phyloP scores from a whole-genome alignment of 2,329 filamentous ascomycete genomes.

The Colletotrichum somersetense region DNA sequence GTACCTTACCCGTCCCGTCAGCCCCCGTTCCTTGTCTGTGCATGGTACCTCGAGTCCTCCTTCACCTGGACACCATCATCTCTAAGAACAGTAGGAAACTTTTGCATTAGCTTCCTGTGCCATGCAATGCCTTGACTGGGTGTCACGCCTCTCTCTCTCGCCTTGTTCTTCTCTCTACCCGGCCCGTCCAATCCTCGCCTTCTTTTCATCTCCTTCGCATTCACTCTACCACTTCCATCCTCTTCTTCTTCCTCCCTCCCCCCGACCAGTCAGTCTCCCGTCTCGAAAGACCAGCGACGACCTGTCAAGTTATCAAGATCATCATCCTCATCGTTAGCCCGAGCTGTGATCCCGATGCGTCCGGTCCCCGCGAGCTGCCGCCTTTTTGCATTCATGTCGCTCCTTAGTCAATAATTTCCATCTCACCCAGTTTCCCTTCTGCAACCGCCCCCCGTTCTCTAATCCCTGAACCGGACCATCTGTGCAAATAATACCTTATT shows the following conservation, averaged over 20 bases:
- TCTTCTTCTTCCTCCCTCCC: neutral
- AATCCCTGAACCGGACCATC: conserved; percentile 33
- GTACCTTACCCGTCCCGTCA: conserved; percentile 30
- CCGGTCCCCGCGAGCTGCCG: conserved; percentile 29
- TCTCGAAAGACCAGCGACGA: conserved; percentile 1
- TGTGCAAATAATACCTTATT: conserved; percentile 41
- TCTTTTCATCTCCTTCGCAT: conserved; percentile 21
- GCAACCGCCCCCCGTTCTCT: conserved; percentile 33
- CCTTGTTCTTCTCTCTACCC: conserved; percentile 7
- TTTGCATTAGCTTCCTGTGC: conserved; percentile 8
- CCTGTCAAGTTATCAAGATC: conserved; percentile 20
- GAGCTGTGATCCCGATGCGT: conserved; percentile 41
- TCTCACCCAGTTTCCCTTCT: conserved; percentile 34
- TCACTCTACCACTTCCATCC: conserved; percentile 8
- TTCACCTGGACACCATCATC: conserved; percentile 11
- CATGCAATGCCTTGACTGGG: conserved; percentile 13
- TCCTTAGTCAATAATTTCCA: conserved; percentile 42
- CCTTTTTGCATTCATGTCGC: conserved; percentile 41
- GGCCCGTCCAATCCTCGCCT: conserved; percentile 25
- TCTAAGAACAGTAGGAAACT: conserved; percentile 4
- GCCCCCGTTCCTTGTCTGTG: conserved; percentile 24
- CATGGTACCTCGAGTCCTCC: conserved; percentile 23
- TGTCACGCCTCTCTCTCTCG: neutral
- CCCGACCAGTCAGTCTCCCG: neutral
- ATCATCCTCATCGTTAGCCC: conserved; percentile 19